Evolutionary conservation across 257 asterid species (phyloP).

Genomic region (Lantana camara): DNA sequence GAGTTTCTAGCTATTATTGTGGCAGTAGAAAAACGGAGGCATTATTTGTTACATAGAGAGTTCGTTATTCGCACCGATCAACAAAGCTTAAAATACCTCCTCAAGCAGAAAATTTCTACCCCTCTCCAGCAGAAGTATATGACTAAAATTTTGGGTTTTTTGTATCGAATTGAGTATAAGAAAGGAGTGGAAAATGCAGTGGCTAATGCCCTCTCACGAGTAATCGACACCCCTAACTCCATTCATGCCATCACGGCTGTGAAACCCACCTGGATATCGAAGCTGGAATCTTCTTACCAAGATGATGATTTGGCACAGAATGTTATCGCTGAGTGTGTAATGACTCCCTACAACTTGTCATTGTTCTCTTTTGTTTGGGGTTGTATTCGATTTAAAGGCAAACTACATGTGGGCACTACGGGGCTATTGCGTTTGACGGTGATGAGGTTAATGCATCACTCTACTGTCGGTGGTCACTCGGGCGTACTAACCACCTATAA

Average conservation of each 20-base stretch:
- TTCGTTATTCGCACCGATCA: slow-evolving; percentile 1
- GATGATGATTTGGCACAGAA: background rate
- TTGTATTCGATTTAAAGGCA: background rate
- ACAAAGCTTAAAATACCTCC: background rate
- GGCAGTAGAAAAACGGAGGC: background rate
- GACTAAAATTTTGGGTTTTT: background rate
- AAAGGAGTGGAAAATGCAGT: background rate
- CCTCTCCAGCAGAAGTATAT: slow-evolving; percentile 15
- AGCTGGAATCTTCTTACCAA: no score
- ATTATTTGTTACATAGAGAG: background rate
- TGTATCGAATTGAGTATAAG: background rate
- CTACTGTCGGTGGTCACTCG: background rate
- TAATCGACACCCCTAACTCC: no score
- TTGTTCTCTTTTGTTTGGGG: background rate
- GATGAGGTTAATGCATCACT: background rate
- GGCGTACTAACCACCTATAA: background rate
- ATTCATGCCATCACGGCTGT: no score
- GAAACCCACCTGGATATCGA: background rate
- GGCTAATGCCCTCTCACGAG: background rate
- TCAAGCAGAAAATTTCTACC: background rate
- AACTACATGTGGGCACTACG: background rate
- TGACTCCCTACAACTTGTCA: background rate
- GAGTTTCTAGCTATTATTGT: background rate
- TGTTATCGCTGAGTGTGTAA: background rate
- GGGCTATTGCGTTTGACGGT: background rate